Evolutionary conservation across 2,329 filamentous ascomycete species (phyloP).

Genomic region (Laburnicola sp.): DNA sequence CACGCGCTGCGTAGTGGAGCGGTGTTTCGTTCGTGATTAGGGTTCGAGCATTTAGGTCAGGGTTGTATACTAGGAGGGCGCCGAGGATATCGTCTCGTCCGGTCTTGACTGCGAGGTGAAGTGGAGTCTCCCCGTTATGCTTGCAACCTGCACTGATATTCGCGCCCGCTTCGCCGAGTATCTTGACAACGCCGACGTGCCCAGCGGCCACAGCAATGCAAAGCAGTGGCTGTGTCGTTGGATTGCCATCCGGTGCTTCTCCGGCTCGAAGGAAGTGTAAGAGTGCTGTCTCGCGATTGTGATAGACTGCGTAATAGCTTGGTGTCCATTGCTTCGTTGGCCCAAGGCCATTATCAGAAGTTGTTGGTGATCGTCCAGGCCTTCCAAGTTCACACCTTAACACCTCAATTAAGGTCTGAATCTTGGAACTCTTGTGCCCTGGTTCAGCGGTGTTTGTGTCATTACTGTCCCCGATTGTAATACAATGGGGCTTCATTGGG

Average conservation of each 20-base stretch:
- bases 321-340: slow-evolving; percentile 38
- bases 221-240: slow-evolving; percentile 27
- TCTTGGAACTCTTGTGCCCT: slow-evolving; percentile 23
- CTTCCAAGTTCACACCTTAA: slow-evolving; percentile 36
- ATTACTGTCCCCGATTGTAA: slow-evolving; percentile 2
- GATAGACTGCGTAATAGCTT: slow-evolving; percentile 35
- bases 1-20: slow-evolving; percentile 34
- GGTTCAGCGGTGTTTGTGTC: neutral
- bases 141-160: slow-evolving; percentile 25
- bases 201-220: slow-evolving; percentile 36
- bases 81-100: slow-evolving; percentile 31
- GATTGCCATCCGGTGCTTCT: slow-evolving; percentile 30
- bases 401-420: slow-evolving; percentile 38
- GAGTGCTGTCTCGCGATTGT: slow-evolving; percentile 38
- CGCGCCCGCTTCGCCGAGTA: slow-evolving; percentile 35
- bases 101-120: slow-evolving; percentile 37
- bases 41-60: slow-evolving; percentile 29
- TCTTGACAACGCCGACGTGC: slow-evolving; percentile 27
- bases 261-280: slow-evolving; percentile 35
- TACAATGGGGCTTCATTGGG: neutral
- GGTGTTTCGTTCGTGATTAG: slow-evolving; percentile 31
- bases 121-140: slow-evolving; percentile 31
- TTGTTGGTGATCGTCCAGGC: slow-evolving; percentile 14
- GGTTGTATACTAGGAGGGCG: slow-evolving; percentile 25
- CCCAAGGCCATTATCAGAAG: slow-evolving; percentile 11